Percentiles rank a stretch among this genome's conserved stretches.
These are phyloP conservation scores for Aspergillus ruber DNA, from an alignment of 2,329 filamentous ascomycete genomes.

Conservation along the genomic window DNA sequence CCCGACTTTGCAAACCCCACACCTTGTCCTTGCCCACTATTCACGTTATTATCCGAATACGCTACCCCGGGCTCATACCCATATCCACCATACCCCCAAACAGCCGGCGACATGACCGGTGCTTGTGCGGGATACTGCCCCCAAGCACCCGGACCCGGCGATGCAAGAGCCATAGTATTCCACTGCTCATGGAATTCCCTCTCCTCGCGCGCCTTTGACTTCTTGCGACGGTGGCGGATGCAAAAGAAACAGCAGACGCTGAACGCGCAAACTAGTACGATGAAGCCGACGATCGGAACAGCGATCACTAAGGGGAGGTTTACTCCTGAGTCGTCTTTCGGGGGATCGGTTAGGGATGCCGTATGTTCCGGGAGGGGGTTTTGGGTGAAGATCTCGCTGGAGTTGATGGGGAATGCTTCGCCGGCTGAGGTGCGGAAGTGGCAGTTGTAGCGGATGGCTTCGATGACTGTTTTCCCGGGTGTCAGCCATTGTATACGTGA, in stretches of 20 bases:
- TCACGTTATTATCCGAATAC: constrained; percentile 24
- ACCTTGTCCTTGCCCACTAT: constrained; percentile 10
- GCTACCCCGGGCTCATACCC: constrained; percentile 14
- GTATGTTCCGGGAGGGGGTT: constrained; percentile 30
- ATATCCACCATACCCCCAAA: constrained; percentile 8
- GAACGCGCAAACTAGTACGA: constrained; percentile 28
- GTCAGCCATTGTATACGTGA: background rate
- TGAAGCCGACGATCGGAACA: constrained; percentile 37
- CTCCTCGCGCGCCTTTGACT: constrained; percentile 20
- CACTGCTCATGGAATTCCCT: constrained; percentile 28
- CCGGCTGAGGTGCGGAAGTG: constrained; percentile 31
- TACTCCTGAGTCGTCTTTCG: constrained; percentile 11
- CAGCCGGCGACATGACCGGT: constrained; percentile 2
- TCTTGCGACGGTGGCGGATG: constrained; percentile 37
- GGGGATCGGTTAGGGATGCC: constrained; percentile 14
- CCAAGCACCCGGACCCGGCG: constrained; percentile 23
- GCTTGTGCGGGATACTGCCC: constrained; percentile 4
- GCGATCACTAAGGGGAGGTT: constrained; percentile 37
- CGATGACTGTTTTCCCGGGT: constrained; percentile 29
- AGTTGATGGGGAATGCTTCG: constrained; percentile 33
- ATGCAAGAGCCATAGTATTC: constrained; percentile 27
- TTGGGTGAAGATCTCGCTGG: constrained; percentile 36
- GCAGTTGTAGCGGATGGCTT: constrained; percentile 42
- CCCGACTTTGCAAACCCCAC: constrained; percentile 10
- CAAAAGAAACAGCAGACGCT: constrained; percentile 37